Evolutionary conservation across 2,329 filamentous ascomycete genomes (phyloP), one percentile per base, ranked within the genome.

Genomic region (Achaetomium macrosporum): DNA sequence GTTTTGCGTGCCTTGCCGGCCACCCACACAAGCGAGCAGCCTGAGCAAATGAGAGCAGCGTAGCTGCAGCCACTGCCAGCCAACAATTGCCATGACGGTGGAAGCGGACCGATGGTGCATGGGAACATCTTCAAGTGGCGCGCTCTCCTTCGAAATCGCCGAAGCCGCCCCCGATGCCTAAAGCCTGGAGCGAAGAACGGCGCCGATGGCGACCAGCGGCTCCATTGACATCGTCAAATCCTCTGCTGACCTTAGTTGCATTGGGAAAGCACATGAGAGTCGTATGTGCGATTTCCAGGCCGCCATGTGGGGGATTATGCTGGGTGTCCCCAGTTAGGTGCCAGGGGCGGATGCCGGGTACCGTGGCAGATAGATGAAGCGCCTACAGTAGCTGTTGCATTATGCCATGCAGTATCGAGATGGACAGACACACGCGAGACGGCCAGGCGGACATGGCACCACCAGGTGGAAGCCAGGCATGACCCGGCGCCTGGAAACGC

Each of bases 21-120:
- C n/a, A n/a, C n/a, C n/a, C n/a, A n/a, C n/a, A 17, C 49, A 56
- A 56, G 47, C 50, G 51, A 51, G 43, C 42, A 37, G 51, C 45
- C n/a, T 47, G 56, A 41, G 51, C 57, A 45, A 60, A 58, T 58
- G 53, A 45, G 54, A 57, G 19, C 3, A 36, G 15, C 16, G 39
- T 3, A 31, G 45, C 37, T 30, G 46, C 36, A 53, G 53, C 55
- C 57, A 55, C 57, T 44, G 42, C 20, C 19, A 36, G 40, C 47
- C 40, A 53, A 48, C 48, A 45, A 53, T 47, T 48, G 51, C 43
- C 20, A 36, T 42, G 49, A 36, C 59, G 59, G 57, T 52, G 56
- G 43, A 57, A 55, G 56, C 59, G 57, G 59, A 56, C 59, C 57
- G 59, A 57, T 25, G 4, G 25, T 25, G 25, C 41, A 50, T 51